Evolutionary conservation across 257 asterid species (phyloP).

Genomic region (Voacanga thouarsii): DNA sequence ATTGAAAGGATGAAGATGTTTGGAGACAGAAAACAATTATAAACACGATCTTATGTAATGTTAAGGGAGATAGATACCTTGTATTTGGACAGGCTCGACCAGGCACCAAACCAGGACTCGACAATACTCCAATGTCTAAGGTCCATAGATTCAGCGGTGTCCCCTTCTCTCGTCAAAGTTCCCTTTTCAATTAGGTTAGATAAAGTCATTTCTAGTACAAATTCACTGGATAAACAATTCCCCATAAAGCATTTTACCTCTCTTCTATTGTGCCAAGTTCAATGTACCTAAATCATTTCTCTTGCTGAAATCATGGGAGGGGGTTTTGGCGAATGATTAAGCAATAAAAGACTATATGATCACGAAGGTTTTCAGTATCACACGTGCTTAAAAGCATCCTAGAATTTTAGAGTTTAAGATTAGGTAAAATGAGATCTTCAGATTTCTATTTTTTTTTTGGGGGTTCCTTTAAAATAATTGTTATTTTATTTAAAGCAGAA

Average conservation of each 20-base stretch:
- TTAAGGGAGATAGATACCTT: conserved; percentile 10
- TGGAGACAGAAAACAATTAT: conserved; percentile 9
- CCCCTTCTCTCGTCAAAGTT: background rate
- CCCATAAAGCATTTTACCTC: background rate
- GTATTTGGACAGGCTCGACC: conserved; percentile 18
- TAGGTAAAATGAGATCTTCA: too few relatives aligned
- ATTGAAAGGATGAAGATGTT: background rate
- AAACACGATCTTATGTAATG: background rate
- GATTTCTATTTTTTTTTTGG: too few relatives aligned
- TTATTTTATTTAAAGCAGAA: too few relatives aligned
- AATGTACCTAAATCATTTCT: background rate
- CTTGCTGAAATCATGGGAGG: background rate
- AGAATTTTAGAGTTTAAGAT: too few relatives aligned
- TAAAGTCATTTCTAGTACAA: background rate
- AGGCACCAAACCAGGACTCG: conserved; percentile 13
- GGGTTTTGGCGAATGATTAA: background rate
- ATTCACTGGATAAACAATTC: background rate
- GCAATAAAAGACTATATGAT: background rate
- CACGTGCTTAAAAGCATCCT: too few relatives aligned
- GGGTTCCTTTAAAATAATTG: too few relatives aligned
- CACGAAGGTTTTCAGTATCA: too few relatives aligned
- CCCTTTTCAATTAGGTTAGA: background rate
- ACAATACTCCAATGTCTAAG: conserved; percentile 18
- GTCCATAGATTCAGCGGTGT: conserved; percentile 6
- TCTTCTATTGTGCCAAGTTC: background rate